Conservation (phyloP, 2,329 filamentous ascomycete genomes). For the Apiospora koreana region DNA sequence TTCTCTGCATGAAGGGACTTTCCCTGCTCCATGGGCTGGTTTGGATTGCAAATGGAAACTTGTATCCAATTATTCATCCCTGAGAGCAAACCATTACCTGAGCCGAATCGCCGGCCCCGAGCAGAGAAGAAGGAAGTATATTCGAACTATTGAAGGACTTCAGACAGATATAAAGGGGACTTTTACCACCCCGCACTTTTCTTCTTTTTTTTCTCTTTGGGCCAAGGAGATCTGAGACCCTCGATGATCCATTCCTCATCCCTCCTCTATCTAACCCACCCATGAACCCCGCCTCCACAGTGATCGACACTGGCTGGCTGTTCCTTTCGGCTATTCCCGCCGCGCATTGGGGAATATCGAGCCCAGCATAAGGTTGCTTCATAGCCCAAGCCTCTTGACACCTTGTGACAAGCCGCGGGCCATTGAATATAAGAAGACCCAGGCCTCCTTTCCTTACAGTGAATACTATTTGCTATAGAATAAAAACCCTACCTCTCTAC, state of each 20-base stretch:
- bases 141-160: too few species aligned
- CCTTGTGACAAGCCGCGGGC: neutral
- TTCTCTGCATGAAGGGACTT: neutral
- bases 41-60: neutral
- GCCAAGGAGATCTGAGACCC: neutral
- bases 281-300: constrained; percentile 1
- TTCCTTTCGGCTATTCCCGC: constrained; percentile 8
- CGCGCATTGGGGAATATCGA: neutral
- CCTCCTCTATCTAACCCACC: neutral
- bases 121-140: neutral
- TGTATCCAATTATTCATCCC: neutral
- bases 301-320: neutral
- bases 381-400: neutral
- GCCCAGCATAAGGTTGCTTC: neutral
- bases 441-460: neutral
- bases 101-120: neutral
- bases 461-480: neutral
- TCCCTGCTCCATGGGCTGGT: neutral
- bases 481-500: neutral
- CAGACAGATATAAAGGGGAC: neutral
- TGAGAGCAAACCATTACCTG: neutral
- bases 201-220: neutral
- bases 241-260: neutral
- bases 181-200: neutral
- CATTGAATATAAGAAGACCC: neutral